Evolutionary conservation across 73 alveolate genomes (phyloP), one percentile per base, ranked within the genome.

Genomic region (Paramecium sonneborni): DNA sequence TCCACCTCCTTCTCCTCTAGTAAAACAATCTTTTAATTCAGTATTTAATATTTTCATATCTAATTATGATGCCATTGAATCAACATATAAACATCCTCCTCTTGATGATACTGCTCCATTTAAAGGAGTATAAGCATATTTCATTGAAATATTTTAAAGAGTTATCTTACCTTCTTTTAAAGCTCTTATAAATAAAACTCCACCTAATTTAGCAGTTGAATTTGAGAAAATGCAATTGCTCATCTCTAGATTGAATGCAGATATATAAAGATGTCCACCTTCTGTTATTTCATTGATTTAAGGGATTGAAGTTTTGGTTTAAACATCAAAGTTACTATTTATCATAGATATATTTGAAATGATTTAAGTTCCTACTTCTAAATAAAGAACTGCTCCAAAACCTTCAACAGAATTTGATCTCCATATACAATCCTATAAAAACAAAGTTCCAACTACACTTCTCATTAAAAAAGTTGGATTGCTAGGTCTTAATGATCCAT

Each of bases 1-100:
- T 14, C 76, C 90, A n/a, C 90, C 90, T 11, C 90, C 90, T 38
- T 79, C 90, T 11, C 74, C 90, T 46, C 90, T 79, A 9, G 55
- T 62, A 23, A 20, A 43, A 39, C 90, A 79, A 21, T 79, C 32
- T 11, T 18, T 20, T 6, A 79, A 20, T 8, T 24, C 15, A 7
- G 26, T 7, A 79, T 20, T 20, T n/a, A 15, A 26, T 1, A 79
- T 41, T 12, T 20, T 9, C 41, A 79, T 24, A 24, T 79, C 32
- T 44, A 46, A 30, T 43, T 38, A n/a, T 10, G 76, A 39, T 7
- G 35, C 70, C 28, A 34, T 23, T 10, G 76, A 23, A 79, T 79
- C 90, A 14, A 79, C 18, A 79, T 43, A 79, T 46, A 79, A 24
- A 43, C 90, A 79, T 0, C 90, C 90, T 79, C 90, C 90, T 10